Conservation (phyloP, 2,329 filamentous ascomycete genomes). For the Neopestalotiopsis rosae region DNA sequence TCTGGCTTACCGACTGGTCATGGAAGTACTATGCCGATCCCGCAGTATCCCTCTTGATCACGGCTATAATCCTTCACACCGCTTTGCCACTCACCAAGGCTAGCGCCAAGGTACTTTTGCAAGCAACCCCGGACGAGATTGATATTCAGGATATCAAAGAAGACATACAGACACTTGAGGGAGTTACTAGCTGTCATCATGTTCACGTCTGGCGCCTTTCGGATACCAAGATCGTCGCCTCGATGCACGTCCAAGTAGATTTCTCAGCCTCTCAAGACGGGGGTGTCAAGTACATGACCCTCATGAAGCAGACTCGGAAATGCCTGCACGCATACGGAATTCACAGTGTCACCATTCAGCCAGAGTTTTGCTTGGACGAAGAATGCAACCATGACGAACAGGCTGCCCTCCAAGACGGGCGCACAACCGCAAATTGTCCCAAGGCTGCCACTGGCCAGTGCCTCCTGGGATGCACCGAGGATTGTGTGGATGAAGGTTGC, state of each 20-base stretch:
- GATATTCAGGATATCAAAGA: constrained; percentile 88
- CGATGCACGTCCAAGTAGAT: constrained; percentile 88
- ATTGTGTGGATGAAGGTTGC: constrained; percentile 53
- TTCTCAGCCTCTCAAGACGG: constrained; percentile 87
- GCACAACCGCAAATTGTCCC: constrained; percentile 24
- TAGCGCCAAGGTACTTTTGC: constrained; percentile 86
- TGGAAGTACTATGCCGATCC: constrained; percentile 91
- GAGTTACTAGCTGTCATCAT: constrained; percentile 91
- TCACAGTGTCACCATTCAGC: constrained; percentile 96
- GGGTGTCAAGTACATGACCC: constrained; percentile 83
- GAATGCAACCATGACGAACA: constrained; percentile 46
- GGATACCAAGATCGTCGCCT: constrained; percentile 92
- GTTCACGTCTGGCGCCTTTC: constrained; percentile 98
- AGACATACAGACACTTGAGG: constrained; percentile 84
- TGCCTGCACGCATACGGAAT: constrained; percentile 97
- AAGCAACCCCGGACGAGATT: constrained; percentile 90
- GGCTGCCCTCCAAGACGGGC: constrained; percentile 17
- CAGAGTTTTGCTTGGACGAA: constrained; percentile 74
- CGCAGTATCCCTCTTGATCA: constrained; percentile 91
- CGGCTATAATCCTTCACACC: constrained; percentile 75
- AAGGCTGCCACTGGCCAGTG: constrained; percentile 38
- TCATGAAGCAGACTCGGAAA: constrained; percentile 80
- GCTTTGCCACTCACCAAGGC: constrained; percentile 81
- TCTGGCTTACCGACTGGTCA: constrained; percentile 85
- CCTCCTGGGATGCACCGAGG: constrained; percentile 58